Base-by-base conservation (phyloP, 176 grass and related monocot genomes). In the Pontederia paniculata region DNA sequence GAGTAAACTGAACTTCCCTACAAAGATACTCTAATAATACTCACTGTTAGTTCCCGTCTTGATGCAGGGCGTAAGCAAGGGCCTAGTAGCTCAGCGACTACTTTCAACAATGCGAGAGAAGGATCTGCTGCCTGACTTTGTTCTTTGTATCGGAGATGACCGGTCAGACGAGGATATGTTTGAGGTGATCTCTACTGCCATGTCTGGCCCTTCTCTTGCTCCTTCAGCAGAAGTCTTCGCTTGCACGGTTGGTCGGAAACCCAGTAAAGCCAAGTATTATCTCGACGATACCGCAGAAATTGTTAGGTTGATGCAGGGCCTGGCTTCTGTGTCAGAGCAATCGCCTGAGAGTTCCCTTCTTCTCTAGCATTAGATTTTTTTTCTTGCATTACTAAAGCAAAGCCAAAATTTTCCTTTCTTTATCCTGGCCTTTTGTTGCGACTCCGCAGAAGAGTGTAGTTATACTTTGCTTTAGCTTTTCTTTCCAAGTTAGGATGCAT, bases 101-200 rank as follows among this genome's bases (percentile, higher is more conserved):
- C 71, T 90, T 62, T 62, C 64, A 1, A 74, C 53, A 8, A 70
- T 84, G 77, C 65, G 83, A 70, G 82, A 97, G 42, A 69, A 65
- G 12, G 77, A 41, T 21, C 53, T 66, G 45, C 62, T 60, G 16
- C 71, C 86, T 0, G 86, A 90, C 75, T 97, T 97, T 31, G 65
- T 90, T 17, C 62, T 97, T 13, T 97, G 91, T 73, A 87, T 97
- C 12, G 91, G 91, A 5, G 91, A 97, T 45, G 91, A 97, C 74
- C 42, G 68, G 16, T 97, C 91, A 2, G 91, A 97, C 17, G 91
- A 97, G 72, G 91, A 97, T 53, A 97, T 97, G 91, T 97, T 97
- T 57, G 55, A 84, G 80, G 68, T 87, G 48, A 97, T 97, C 66
- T 71, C 63, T 31, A 69, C 63, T 3, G 60, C 80, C 0, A 42